Conservation (phyloP, 2,329 filamentous ascomycete species). For the Davidsoniella virescens region DNA sequence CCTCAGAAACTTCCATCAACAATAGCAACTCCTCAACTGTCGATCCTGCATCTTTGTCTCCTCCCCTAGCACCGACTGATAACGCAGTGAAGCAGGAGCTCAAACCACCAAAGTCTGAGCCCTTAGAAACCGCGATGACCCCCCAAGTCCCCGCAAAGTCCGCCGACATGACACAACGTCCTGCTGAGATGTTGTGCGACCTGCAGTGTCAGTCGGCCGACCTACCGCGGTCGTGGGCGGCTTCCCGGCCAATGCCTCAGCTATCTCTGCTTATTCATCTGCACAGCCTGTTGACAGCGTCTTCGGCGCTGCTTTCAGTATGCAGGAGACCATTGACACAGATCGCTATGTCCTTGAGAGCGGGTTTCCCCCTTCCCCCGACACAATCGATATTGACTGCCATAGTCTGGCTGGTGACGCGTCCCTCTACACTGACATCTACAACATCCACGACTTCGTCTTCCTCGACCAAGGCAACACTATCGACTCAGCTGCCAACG, state of each 20-base stretch:
- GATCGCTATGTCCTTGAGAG: slow-evolving; percentile 64
- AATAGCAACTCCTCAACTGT: slow-evolving; percentile 31
- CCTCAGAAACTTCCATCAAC: slow-evolving; percentile 5
- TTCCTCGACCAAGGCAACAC: slow-evolving; percentile 34
- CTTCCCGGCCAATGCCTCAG: slow-evolving; percentile 1
- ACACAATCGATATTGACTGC: slow-evolving; percentile 48
- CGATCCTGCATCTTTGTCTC: slow-evolving; percentile 45
- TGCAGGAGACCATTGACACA: slow-evolving; percentile 52
- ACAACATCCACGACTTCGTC: slow-evolving; percentile 37
- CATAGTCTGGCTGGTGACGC: slow-evolving; percentile 50
- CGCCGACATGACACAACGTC: slow-evolving; percentile 98
- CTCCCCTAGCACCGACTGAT: slow-evolving; percentile 35
- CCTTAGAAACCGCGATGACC: slow-evolving; percentile 9
- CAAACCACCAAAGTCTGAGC: slow-evolving; percentile 14
- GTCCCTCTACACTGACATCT: slow-evolving; percentile 30
- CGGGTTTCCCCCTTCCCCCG: slow-evolving; percentile 59
- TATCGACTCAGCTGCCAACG: slow-evolving; percentile 29
- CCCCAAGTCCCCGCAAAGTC: slow-evolving; percentile 26
- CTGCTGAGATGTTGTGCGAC: slow-evolving; percentile 99
- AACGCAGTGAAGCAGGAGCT: slow-evolving; percentile 4
- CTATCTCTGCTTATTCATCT: slow-evolving; percentile 29
- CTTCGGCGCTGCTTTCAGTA: slow-evolving; percentile 52
- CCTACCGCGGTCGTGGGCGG: slow-evolving; percentile 27
- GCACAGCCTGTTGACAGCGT: slow-evolving; percentile 46
- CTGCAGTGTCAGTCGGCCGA: slow-evolving; percentile 97